Percentiles rank a stretch among this genome's conserved stretches.
phyloP scores from a whole-genome alignment of 164 flowering plant species.

The Vitis rotundifolia region DNA sequence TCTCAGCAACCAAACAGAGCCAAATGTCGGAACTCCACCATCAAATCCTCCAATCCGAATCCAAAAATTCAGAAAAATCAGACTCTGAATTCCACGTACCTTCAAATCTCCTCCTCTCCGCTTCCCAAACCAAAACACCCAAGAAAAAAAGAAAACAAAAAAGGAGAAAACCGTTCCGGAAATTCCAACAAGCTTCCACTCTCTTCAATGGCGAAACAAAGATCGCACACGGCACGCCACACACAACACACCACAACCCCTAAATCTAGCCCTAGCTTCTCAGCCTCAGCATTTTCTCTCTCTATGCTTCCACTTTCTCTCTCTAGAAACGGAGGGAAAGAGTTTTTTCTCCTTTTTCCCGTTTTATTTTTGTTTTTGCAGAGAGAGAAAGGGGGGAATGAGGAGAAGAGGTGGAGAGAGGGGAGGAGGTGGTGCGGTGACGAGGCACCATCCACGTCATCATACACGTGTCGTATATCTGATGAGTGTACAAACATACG shows the following conservation, averaged over 20 bases:
- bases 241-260: too few relatives aligned
- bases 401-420: conserved; percentile 10
- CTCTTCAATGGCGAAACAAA: not conserved
- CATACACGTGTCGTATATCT: conserved; percentile 58
- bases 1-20: conserved; percentile 12
- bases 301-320: conserved; percentile 3
- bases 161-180: not conserved
- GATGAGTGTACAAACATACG: conserved; percentile 5
- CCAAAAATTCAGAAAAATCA: conserved; percentile 2
- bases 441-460: conserved; percentile 78
- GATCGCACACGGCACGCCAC: not conserved
- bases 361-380: too few relatives aligned
- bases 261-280: not conserved
- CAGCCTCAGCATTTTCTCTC: conserved; percentile 24
- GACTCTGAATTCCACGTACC: conserved; percentile 16
- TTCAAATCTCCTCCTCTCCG: conserved; percentile 3
- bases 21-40: not conserved
- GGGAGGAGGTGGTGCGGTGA: conserved; percentile 30
- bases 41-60: not conserved
- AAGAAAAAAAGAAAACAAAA: not conserved
- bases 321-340: conserved; percentile 16
- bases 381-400: conserved; percentile 8
- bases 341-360: not conserved
- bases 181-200: too few relatives aligned
- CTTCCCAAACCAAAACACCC: not conserved